Evolutionary conservation across 192 early-diverging fungal species (phyloP).

Genomic region (Coemansia sp.): DNA sequence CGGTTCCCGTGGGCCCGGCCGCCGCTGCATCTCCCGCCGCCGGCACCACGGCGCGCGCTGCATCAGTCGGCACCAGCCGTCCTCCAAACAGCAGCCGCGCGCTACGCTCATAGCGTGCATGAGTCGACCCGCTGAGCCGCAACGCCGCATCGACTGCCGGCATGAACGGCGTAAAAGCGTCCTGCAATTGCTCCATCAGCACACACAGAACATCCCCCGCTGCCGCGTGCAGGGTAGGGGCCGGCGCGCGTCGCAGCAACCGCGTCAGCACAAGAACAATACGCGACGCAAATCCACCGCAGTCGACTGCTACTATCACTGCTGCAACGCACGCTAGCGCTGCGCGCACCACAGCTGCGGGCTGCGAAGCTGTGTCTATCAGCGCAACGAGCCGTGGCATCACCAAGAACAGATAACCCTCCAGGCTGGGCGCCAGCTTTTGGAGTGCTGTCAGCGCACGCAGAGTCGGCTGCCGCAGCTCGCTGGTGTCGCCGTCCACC

Average conservation of each 20-base stretch:
- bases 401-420: slow-evolving; percentile 91
- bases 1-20: slow-evolving; percentile 1
- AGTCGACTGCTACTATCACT: slow-evolving; percentile 75
- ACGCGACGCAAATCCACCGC: slow-evolving; percentile 85
- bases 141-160: slow-evolving; percentile 85
- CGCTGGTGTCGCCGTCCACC: slow-evolving; percentile 78
- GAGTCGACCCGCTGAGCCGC: slow-evolving; percentile 56
- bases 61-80: slow-evolving; percentile 53
- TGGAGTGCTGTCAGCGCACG: slow-evolving; percentile 78
- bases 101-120: slow-evolving; percentile 74
- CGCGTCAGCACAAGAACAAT: slow-evolving; percentile 89
- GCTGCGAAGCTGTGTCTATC: slow-evolving; percentile 69
- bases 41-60: slow-evolving; percentile 6
- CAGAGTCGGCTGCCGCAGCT: slow-evolving; percentile 61
- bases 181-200: slow-evolving; percentile 80
- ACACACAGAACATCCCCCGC: slow-evolving; percentile 81
- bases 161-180: slow-evolving; percentile 87
- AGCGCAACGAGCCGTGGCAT: slow-evolving; percentile 82
- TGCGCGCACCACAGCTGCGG: slow-evolving; percentile 59
- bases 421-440: slow-evolving; percentile 84
- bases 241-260: slow-evolving; percentile 57
- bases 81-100: slow-evolving; percentile 77
- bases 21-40: background rate
- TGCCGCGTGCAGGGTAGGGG: slow-evolving; percentile 60
- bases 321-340: slow-evolving; percentile 76